Base-by-base conservation (phyloP, 2,329 filamentous ascomycete species). In the Fusarium domesticum region DNA sequence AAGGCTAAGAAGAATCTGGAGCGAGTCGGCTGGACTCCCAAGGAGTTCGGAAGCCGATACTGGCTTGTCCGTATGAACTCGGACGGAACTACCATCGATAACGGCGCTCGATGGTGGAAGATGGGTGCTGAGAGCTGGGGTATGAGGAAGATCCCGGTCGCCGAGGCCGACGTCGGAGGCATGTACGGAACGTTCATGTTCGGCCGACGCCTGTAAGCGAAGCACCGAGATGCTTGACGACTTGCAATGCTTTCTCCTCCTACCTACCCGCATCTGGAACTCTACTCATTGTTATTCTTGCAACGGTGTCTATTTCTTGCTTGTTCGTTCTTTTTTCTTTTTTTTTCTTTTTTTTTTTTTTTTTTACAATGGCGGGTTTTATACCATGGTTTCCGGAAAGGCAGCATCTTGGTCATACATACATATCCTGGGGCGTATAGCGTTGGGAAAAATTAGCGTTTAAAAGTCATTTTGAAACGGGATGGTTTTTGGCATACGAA, bases 81-180 rank as follows among this genome's bases (percentile, higher is more conserved):
- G 11, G 60, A 68, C 28, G 65, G 58, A 38, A 53, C 58, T 28
- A 62, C 57, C 35, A 53, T 59, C 36, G 70, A 71, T 50, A 63
- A 66, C 42, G 64, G 70, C 43, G 81, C 85, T 61, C 77, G 83
- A 54, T 70, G 72, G 58, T 93, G 88, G 88, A 93, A 93, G 72
- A 86, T 89, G 84, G 88, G 88, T 23, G 87, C 87, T 37, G 80
- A 81, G 57, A 87, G 83, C 70, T 92, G 88, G 88, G 88, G 88
- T 30, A 90, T 90, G 82, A 78, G 86, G 51, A 93, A 97, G 71
- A 78, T 97, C 33, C 95, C 92, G n/a, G 85, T 97, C 55, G 89
- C 87, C 18, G 81, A 83, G 61, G 89, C 91, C 41, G 92, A 97
- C 66, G 87, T 97, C 18, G 93, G 96, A 58, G 89, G 89, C 50